Percentiles rank a stretch among this genome's conserved stretches.
Evolutionary conservation across 352 stramenopile genomes (phyloP).

Genomic region (Phytophthora sp.): DNA sequence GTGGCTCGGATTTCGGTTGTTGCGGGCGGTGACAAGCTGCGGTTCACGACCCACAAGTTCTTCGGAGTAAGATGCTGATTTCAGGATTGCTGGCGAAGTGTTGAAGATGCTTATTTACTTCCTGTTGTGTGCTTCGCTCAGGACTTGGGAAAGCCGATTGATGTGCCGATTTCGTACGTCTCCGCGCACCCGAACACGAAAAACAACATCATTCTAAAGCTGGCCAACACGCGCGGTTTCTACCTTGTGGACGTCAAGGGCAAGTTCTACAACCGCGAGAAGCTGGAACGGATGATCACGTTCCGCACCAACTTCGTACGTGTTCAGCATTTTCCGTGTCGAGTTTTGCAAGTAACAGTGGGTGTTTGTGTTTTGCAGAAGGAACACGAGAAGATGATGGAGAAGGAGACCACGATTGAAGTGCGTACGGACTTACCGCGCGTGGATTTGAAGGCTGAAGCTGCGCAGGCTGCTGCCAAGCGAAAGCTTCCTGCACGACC

Average conservation of each 20-base stretch:
- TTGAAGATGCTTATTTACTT: neutral
- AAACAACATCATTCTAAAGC: slow-evolving; percentile 89
- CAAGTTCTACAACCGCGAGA: slow-evolving; percentile 88
- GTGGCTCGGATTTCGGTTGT: slow-evolving; percentile 84
- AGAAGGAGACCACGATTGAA: slow-evolving; percentile 61
- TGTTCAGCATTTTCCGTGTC: neutral
- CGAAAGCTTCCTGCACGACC: slow-evolving; percentile 18
- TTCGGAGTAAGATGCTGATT: slow-evolving; percentile 60
- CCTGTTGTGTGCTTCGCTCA: slow-evolving; percentile 19
- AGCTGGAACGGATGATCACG: slow-evolving; percentile 88
- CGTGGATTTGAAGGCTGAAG: slow-evolving; percentile 61
- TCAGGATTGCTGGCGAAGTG: too few relatives aligned
- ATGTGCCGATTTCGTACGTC: slow-evolving; percentile 71
- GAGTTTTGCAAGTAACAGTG: neutral
- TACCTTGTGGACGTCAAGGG: slow-evolving; percentile 82
- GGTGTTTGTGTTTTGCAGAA: slow-evolving; percentile 38
- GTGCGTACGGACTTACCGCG: slow-evolving; percentile 74
- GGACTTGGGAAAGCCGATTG: slow-evolving; percentile 66
- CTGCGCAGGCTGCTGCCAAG: slow-evolving; percentile 7
- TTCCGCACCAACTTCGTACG: slow-evolving; percentile 84
- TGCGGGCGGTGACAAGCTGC: slow-evolving; percentile 76
- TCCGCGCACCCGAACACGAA: slow-evolving; percentile 84
- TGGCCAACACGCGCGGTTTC: slow-evolving; percentile 73
- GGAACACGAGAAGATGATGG: slow-evolving; percentile 78
- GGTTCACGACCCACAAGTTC: slow-evolving; percentile 90